Evolutionary conservation across 1,284 basidiomycete species (phyloP).

Genomic region (Ganoderma resinaceum): DNA sequence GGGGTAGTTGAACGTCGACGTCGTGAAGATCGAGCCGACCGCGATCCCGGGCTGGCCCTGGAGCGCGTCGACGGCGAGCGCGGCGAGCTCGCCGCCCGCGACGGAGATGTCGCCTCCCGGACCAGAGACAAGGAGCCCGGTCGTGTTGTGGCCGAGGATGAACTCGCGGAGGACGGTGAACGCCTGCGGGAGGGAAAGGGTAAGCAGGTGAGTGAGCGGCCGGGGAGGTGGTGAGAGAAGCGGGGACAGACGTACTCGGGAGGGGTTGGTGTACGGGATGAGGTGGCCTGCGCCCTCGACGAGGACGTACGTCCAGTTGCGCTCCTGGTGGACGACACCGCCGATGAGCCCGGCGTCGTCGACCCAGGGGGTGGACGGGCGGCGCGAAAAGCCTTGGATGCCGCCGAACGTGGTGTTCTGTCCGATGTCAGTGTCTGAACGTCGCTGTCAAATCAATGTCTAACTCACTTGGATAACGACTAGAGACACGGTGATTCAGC

Average conservation of each 20-base stretch:
- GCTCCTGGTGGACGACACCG: conserved; percentile 43
- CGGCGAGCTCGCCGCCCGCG: conserved; percentile 58
- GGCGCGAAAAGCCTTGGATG: conserved; percentile 69
- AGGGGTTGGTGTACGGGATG: conserved; percentile 36
- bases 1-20: conserved; percentile 33
- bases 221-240: not conserved
- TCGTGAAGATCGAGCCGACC: conserved; percentile 33
- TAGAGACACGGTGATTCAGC: conserved; percentile 33
- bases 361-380: conserved; percentile 63
- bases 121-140: conserved; percentile 34
- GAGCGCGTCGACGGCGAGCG: conserved; percentile 51
- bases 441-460: not conserved
- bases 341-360: conserved; percentile 36
- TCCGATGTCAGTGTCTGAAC: not conserved
- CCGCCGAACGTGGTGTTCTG: conserved; percentile 57
- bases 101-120: conserved; percentile 17
- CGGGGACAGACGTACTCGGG: conserved; percentile 49
- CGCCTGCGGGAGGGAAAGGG: conserved; percentile 20
- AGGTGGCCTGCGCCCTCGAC: conserved; percentile 40
- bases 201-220: not conserved
- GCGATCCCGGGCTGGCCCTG: conserved; percentile 43
- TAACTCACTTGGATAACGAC: conserved; percentile 64
- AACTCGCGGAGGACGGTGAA: conserved; percentile 39
- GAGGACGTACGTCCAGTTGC: conserved; percentile 41
- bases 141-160: conserved; percentile 39